These are phyloP conservation scores for Jamesozyma jinghongensis DNA, from an alignment of 805 yeast species.

Conservation along the genomic window DNA sequence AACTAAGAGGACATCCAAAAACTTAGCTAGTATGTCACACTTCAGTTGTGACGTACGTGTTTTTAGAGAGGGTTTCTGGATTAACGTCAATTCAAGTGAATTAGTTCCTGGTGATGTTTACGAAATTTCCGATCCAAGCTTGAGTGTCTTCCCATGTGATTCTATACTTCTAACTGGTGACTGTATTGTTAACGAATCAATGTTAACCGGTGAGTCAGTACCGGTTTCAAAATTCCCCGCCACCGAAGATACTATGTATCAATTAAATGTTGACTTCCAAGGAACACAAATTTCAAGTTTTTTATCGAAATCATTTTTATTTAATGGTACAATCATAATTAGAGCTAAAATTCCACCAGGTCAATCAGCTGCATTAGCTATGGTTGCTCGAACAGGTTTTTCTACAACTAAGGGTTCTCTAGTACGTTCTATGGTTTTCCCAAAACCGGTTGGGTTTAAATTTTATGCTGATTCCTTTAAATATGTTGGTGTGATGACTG, in stretches of 20 bases:
- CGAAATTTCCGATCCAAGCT: conserved; percentile 81
- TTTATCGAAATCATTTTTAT: conserved; percentile 69
- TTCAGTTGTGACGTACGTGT: conserved; percentile 79
- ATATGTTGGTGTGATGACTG: conserved; percentile 89
- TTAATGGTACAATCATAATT: conserved; percentile 82
- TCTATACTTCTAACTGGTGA: conserved; percentile 82
- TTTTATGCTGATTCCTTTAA: conserved; percentile 92
- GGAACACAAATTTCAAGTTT: conserved; percentile 48
- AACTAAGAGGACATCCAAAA: conserved; percentile 62
- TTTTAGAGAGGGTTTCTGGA: conserved; percentile 91
- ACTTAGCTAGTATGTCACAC: conserved; percentile 65
- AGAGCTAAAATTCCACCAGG: conserved; percentile 60
- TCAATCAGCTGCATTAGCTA: conserved; percentile 59
- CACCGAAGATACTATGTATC: conserved; percentile 47
- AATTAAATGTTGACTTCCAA: conserved; percentile 47
- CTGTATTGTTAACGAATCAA: conserved; percentile 93
- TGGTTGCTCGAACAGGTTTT: conserved; percentile 86
- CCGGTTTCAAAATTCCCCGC: conserved; percentile 83
- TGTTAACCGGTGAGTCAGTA: conserved; percentile 97
- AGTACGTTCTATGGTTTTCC: conserved; percentile 91
- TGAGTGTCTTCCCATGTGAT: conserved; percentile 76
- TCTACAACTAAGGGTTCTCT: conserved; percentile 92
- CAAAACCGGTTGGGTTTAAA: conserved; percentile 88
- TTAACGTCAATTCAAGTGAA: conserved; percentile 61
- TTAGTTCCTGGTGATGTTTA: conserved; percentile 94